These are phyloP conservation scores for Debaryomyces nepalensis DNA, from an alignment of 1,139 yeast species.

Conservation along the genomic window DNA sequence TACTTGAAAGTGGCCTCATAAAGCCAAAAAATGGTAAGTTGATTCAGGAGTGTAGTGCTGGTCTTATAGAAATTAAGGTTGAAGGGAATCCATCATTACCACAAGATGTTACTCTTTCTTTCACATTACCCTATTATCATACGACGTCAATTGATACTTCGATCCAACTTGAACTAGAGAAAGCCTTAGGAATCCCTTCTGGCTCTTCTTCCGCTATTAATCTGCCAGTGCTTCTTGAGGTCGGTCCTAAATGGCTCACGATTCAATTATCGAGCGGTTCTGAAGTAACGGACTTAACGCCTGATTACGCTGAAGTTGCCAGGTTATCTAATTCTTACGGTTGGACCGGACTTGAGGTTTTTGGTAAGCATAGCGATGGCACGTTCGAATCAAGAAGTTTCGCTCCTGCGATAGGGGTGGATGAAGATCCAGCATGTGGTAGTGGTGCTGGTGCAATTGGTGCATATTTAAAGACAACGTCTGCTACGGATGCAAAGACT, in stretches of 20 bases:
- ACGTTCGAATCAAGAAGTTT: conserved; percentile 43
- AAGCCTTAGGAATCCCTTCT: conserved; percentile 22
- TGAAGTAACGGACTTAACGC: conserved; percentile 32
- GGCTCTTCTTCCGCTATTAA: conserved; percentile 15
- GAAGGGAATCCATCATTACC: conserved; percentile 19
- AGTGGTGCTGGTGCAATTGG: conserved; percentile 49
- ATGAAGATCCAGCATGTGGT: conserved; percentile 60
- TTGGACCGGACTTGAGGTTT: conserved; percentile 40
- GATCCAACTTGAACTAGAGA: conserved; percentile 22
- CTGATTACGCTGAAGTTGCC: conserved; percentile 30
- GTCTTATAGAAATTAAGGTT: conserved; percentile 38
- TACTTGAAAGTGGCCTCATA: conserved; percentile 35
- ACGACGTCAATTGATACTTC: conserved; percentile 25
- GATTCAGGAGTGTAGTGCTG: conserved; percentile 50
- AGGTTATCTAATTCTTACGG: conserved; percentile 23
- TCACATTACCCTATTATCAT: conserved; percentile 30
- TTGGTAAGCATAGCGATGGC: conserved; percentile 33
- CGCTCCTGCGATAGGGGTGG: conserved; percentile 37
- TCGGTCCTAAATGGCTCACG: conserved; percentile 51
- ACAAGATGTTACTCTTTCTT: conserved; percentile 17
- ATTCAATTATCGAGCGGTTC: conserved; percentile 32
- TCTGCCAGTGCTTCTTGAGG: conserved; percentile 30
- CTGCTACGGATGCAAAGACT: conserved; percentile 11
- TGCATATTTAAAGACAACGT: conserved; percentile 23
- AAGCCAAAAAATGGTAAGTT: conserved; percentile 30